Evolutionary conservation across 2,329 filamentous ascomycete genomes (phyloP).

Genomic region (Microascus cirrosus): DNA sequence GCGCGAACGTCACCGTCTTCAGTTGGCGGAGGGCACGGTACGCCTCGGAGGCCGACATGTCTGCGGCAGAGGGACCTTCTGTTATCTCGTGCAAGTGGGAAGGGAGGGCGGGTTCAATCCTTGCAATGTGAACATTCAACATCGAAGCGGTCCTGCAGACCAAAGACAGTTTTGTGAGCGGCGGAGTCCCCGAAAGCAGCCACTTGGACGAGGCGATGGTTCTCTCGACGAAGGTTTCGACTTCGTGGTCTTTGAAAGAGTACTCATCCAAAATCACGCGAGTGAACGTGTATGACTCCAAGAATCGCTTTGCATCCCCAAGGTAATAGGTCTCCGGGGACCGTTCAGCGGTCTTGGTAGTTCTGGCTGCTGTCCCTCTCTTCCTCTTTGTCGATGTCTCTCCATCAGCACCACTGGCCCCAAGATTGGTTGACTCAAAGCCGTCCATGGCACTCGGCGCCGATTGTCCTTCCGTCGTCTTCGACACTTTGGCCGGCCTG

Average conservation of each 20-base stretch:
- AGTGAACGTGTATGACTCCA: constrained; percentile 25
- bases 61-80: constrained; percentile 16
- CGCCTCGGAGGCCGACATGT: constrained; percentile 19
- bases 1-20: constrained; percentile 20
- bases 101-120: constrained; percentile 18
- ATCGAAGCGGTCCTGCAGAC: constrained; percentile 21
- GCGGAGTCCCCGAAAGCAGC: constrained; percentile 31
- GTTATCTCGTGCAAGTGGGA: constrained; percentile 24
- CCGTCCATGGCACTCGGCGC: not conserved
- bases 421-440: not conserved
- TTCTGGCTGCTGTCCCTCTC: not conserved
- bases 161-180: constrained; percentile 20
- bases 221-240: constrained; percentile 20
- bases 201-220: constrained; percentile 23
- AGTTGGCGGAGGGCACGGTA: constrained; percentile 19
- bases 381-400: not conserved
- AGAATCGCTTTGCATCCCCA: constrained; percentile 6
- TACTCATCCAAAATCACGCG: constrained; percentile 31
- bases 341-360: not conserved
- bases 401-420: not conserved
- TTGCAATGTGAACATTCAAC: constrained; percentile 26
- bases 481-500: constrained; percentile 3
- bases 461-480: not conserved
- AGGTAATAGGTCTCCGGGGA: not conserved
- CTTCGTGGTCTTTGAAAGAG: constrained; percentile 22